phyloP scores from a whole-genome alignment of 176 grass and related monocot genomes.

The Tillandsia fasciculata region DNA sequence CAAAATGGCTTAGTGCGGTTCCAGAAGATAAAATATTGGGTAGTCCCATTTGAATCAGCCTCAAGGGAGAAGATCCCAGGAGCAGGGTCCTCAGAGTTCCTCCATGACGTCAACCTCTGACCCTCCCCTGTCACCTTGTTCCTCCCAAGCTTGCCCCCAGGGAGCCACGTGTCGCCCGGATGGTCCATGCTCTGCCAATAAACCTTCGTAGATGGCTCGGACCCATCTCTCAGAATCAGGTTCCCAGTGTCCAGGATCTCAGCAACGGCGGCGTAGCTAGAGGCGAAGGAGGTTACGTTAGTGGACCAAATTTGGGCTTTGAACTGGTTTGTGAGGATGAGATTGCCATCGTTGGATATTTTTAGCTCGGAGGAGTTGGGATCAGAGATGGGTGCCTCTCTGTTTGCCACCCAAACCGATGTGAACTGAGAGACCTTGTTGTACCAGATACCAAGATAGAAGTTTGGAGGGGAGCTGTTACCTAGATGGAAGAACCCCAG shows the following conservation, averaged over 20 bases:
- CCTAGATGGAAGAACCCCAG: slow-evolving; percentile 43
- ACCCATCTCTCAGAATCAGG: slow-evolving; percentile 35
- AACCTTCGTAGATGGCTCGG: slow-evolving; percentile 13
- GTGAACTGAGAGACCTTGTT: slow-evolving; percentile 20
- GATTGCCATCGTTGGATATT: slow-evolving; percentile 31
- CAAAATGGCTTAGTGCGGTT: slow-evolving; percentile 27
- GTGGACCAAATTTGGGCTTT: slow-evolving; percentile 32
- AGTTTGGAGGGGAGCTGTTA: neutral
- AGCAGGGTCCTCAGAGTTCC: slow-evolving; percentile 29
- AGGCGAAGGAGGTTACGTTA: neutral
- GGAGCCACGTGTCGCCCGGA: slow-evolving; percentile 51
- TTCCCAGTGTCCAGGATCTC: slow-evolving; percentile 47
- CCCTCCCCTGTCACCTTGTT: slow-evolving; percentile 31
- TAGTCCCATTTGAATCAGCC: slow-evolving; percentile 24
- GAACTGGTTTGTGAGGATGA: slow-evolving; percentile 22
- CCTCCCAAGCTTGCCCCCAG: slow-evolving; percentile 39
- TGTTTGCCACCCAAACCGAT: slow-evolving; percentile 47
- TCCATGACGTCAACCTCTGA: slow-evolving; percentile 31
- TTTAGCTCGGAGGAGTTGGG: slow-evolving; percentile 10
- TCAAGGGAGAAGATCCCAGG: slow-evolving; percentile 28
- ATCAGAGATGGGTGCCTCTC: slow-evolving; percentile 30
- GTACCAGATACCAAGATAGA: slow-evolving; percentile 55
- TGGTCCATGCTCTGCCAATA: slow-evolving; percentile 52
- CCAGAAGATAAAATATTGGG: slow-evolving; percentile 26
- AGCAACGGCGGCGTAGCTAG: slow-evolving; percentile 8